Evolutionary conservation across 129 eudicot genomes (phyloP).

Genomic region (Glebionis coronaria): DNA sequence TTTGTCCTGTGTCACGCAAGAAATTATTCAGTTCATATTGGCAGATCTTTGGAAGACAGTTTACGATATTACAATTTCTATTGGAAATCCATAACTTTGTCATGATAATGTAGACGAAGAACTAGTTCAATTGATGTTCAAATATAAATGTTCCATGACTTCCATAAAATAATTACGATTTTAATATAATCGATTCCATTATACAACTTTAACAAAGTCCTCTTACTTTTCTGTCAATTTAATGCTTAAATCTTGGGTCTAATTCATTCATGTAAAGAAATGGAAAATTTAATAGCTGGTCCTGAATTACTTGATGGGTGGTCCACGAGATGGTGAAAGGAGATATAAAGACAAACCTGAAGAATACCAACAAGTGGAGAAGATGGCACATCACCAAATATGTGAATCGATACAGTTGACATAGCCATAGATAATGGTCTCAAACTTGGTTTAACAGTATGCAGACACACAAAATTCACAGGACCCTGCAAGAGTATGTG

Average conservation of each 20-base stretch:
- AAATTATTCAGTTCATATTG: slow-evolving; percentile 2
- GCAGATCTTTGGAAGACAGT: background rate
- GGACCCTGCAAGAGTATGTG: slow-evolving; percentile 68
- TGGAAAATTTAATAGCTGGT: background rate
- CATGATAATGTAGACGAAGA: background rate
- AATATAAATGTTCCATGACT: background rate
- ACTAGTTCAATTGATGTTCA: background rate
- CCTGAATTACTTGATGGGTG: background rate
- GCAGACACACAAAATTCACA: slow-evolving; percentile 84
- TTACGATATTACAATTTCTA: background rate
- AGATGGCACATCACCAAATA: slow-evolving; percentile 96
- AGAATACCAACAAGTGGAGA: slow-evolving; percentile 94
- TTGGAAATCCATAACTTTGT: background rate
- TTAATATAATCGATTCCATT: background rate
- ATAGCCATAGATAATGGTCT: slow-evolving; percentile 94
- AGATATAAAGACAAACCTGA: slow-evolving; percentile 48
- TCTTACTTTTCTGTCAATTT: too few relatives aligned
- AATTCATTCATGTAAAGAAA: background rate
- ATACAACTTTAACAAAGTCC: background rate
- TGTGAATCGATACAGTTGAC: slow-evolving; percentile 83
- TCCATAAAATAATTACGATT: slow-evolving; percentile 3
- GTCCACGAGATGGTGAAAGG: too few relatives aligned
- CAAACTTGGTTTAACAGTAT: slow-evolving; percentile 86
- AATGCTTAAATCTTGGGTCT: background rate
- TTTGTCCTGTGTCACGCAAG: slow-evolving; percentile 47